These are phyloP conservation scores for Syncephalastrum monosporum DNA, from an alignment of 371 early-diverging fungal species.

Conservation along the genomic window DNA sequence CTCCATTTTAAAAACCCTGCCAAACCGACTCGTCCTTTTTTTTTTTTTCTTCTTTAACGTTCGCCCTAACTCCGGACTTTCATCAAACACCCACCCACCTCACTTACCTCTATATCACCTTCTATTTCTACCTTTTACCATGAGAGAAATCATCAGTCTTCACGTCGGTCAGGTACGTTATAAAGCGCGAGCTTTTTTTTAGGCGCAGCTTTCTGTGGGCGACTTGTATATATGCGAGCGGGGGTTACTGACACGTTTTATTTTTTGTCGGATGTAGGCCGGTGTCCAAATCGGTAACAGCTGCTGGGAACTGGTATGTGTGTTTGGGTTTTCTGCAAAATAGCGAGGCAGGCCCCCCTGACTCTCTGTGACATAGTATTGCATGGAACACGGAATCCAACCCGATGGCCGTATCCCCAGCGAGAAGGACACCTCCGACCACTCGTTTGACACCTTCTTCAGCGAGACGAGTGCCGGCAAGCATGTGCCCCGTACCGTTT, in stretches of 20 bases:
- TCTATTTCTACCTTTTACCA: conserved; percentile 26
- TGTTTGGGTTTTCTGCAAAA: background rate
- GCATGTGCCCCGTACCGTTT: conserved; percentile 97
- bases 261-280: conserved; percentile 72
- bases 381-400: conserved; percentile 91
- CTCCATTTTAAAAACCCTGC: too few relatives aligned
- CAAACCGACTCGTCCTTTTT: background rate
- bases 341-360: background rate
- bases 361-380: conserved; percentile 61
- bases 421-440: conserved; percentile 27
- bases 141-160: conserved; percentile 98
- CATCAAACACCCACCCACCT: background rate
- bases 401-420: conserved; percentile 83
- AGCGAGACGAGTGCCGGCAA: conserved; percentile 94
- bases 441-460: conserved; percentile 77
- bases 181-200: background rate
- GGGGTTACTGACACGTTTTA: background rate
- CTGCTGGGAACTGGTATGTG: conserved; percentile 90
- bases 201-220: background rate
- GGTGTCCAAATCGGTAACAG: conserved; percentile 99
- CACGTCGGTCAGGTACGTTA: conserved; percentile 86
- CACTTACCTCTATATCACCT: conserved; percentile 9
- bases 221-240: too few relatives aligned
- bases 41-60: conserved; percentile 6
- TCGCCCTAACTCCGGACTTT: background rate